These are phyloP conservation scores for Phialocephala sp. DNA, from an alignment of 2,329 filamentous ascomycete genomes.

Conservation along the genomic window DNA sequence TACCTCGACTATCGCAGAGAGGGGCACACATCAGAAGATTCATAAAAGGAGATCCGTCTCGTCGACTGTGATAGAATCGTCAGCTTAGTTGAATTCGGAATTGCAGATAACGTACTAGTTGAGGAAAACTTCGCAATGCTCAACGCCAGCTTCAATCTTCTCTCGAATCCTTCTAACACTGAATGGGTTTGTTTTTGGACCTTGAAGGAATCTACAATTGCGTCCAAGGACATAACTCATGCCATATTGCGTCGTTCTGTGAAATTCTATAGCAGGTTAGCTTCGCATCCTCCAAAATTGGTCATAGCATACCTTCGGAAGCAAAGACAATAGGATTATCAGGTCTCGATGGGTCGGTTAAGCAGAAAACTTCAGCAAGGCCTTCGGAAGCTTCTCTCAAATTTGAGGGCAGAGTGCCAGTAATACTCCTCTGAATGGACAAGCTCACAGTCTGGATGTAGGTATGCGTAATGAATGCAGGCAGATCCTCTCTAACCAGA, in stretches of 20 bases:
- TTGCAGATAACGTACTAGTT: constrained; percentile 63
- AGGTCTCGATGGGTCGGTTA: constrained; percentile 73
- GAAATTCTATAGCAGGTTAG: constrained; percentile 62
- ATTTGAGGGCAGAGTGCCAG: constrained; percentile 67
- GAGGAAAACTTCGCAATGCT: constrained; percentile 75
- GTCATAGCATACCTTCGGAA: constrained; percentile 63
- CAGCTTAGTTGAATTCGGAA: not conserved
- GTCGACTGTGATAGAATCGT: constrained; percentile 50
- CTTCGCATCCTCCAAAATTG: not conserved
- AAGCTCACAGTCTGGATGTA: constrained; percentile 73
- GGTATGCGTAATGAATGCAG: constrained; percentile 72
- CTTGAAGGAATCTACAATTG: constrained; percentile 81
- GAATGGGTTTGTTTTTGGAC: constrained; percentile 69
- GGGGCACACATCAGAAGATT: constrained; percentile 70
- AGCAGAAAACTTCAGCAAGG: constrained; percentile 76
- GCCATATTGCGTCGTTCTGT: constrained; percentile 76
- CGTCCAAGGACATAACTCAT: constrained; percentile 75
- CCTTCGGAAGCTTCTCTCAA: constrained; percentile 74
- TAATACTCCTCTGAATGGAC: constrained; percentile 71
- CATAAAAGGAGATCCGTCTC: constrained; percentile 71
- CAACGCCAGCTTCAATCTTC: constrained; percentile 65
- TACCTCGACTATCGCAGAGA: constrained; percentile 65
- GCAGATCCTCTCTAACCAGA: constrained; percentile 70
- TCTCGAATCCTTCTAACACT: constrained; percentile 67
- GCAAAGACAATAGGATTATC: constrained; percentile 82